A percentile compares a stretch with the other conserved stretches of the same genome.
Evolutionary conservation across 768 basidiomycete species (phyloP).

Genomic region (Pisolithus sp.): DNA sequence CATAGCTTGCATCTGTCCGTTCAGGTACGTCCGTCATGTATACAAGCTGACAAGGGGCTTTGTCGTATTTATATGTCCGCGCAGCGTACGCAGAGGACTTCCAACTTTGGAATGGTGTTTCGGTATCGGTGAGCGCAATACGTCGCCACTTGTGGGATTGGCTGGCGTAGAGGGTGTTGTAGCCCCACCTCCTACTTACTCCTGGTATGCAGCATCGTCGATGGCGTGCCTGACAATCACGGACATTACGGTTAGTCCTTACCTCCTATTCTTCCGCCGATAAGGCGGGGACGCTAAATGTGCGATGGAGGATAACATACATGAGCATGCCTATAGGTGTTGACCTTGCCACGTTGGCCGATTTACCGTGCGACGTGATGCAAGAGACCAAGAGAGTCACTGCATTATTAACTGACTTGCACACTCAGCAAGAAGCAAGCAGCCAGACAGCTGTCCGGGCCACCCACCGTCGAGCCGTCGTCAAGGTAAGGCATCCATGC

Average conservation of each 20-base stretch:
- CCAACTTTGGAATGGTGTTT: slow-evolving; percentile 65
- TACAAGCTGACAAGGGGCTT: neutral
- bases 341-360: slow-evolving; percentile 82
- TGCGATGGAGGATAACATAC: neutral
- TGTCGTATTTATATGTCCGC: neutral
- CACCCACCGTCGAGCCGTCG: slow-evolving; percentile 57
- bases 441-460: slow-evolving; percentile 57
- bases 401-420: slow-evolving; percentile 48
- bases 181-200: neutral
- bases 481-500: slow-evolving; percentile 44
- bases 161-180: neutral
- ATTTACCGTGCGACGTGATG: slow-evolving; percentile 71
- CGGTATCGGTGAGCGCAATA: slow-evolving; percentile 58
- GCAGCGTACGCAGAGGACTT: slow-evolving; percentile 46
- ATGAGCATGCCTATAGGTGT: slow-evolving; percentile 52
- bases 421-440: slow-evolving; percentile 50
- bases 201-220: slow-evolving; percentile 50
- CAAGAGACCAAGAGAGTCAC: slow-evolving; percentile 57
- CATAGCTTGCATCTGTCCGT: slow-evolving; percentile 76
- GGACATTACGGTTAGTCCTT: slow-evolving; percentile 63
- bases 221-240: slow-evolving; percentile 55
- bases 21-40: slow-evolving; percentile 41
- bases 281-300: too few species aligned
- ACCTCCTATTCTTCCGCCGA: neutral
- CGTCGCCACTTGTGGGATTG: neutral